phyloP scores from a whole-genome alignment of 75 land plant species.

The Larix kaempferi region DNA sequence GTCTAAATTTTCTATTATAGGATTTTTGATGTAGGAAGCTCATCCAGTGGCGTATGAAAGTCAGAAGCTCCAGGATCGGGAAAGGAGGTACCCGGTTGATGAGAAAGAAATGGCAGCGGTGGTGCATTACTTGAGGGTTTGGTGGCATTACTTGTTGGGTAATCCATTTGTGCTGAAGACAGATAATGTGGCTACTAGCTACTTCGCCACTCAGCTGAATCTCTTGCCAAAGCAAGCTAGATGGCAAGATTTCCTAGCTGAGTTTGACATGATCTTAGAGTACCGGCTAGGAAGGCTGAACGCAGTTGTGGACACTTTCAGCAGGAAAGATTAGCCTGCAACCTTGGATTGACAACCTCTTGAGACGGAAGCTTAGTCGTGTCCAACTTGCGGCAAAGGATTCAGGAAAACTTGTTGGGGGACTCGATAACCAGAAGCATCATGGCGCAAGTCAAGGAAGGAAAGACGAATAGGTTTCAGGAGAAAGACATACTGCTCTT shows the following conservation, averaged over 20 bases:
- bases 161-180: background rate
- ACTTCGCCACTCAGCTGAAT: conserved; percentile 14
- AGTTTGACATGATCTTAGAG: conserved; percentile 5
- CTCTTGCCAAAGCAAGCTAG: conserved; percentile 7
- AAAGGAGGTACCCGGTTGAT: conserved; percentile 11
- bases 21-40: background rate
- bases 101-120: conserved; percentile 17
- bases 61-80: conserved; percentile 7
- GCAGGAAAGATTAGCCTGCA: too few relatives aligned
- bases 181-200: conserved; percentile 13
- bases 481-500: too few relatives aligned
- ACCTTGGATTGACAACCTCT: too few relatives aligned
- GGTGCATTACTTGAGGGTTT: conserved; percentile 9
- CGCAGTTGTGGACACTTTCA: too few relatives aligned
- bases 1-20: too few relatives aligned
- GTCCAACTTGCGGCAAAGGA: too few relatives aligned
- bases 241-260: conserved; percentile 18
- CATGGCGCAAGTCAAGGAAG: too few relatives aligned
- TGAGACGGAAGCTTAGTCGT: too few relatives aligned
- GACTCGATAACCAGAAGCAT: too few relatives aligned
- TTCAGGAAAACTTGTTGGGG: too few relatives aligned
- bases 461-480: too few relatives aligned
- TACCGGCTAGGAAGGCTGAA: background rate
- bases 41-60: conserved; percentile 13
- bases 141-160: conserved; percentile 12